These are phyloP conservation scores for Fomitopsis pulvina DNA, from an alignment of 768 basidiomycete species.

Conservation along the genomic window DNA sequence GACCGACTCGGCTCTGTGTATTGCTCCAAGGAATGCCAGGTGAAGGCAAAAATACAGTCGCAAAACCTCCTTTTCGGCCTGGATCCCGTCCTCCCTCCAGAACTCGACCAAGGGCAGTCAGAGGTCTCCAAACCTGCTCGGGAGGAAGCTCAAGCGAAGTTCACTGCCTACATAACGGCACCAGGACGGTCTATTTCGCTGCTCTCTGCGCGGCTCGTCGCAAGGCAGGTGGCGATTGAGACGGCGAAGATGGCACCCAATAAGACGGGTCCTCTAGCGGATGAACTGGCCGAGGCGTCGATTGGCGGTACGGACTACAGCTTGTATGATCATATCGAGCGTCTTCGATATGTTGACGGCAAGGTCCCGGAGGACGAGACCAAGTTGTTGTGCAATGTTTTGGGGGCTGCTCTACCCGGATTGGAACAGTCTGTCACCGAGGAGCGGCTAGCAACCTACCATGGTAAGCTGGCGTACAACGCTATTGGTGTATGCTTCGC, in stretches of 20 bases:
- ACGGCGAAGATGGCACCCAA: slow-evolving; percentile 45
- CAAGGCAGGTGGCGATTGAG: slow-evolving; percentile 62
- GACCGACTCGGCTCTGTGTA: slow-evolving; percentile 57
- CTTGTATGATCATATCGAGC: slow-evolving; percentile 72
- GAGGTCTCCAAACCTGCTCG: slow-evolving; percentile 36
- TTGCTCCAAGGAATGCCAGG: slow-evolving; percentile 67
- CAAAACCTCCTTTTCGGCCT: slow-evolving; percentile 67
- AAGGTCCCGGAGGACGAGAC: slow-evolving; percentile 41
- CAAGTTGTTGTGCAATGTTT: slow-evolving; percentile 43
- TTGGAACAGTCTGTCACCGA: slow-evolving; percentile 65
- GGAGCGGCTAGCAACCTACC: slow-evolving; percentile 51
- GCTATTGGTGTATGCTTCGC: slow-evolving; percentile 65
- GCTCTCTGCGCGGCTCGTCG: slow-evolving; percentile 67
- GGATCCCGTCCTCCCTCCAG: slow-evolving; percentile 51
- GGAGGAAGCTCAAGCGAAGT: slow-evolving; percentile 51
- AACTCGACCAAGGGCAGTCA: slow-evolving; percentile 24
- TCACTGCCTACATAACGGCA: slow-evolving; percentile 48
- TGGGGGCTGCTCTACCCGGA: slow-evolving; percentile 60
- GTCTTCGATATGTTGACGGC: slow-evolving; percentile 63
- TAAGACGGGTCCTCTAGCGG: slow-evolving; percentile 15
- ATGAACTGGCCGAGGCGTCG: slow-evolving; percentile 30
- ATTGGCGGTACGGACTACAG: slow-evolving; percentile 47
- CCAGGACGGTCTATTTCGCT: slow-evolving; percentile 40
- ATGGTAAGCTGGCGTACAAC: slow-evolving; percentile 74
- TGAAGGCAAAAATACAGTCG: slow-evolving; percentile 48